Evolutionary conservation across 495 filamentous ascomycete species (phyloP).

Genomic region (Viridothelium virens): DNA sequence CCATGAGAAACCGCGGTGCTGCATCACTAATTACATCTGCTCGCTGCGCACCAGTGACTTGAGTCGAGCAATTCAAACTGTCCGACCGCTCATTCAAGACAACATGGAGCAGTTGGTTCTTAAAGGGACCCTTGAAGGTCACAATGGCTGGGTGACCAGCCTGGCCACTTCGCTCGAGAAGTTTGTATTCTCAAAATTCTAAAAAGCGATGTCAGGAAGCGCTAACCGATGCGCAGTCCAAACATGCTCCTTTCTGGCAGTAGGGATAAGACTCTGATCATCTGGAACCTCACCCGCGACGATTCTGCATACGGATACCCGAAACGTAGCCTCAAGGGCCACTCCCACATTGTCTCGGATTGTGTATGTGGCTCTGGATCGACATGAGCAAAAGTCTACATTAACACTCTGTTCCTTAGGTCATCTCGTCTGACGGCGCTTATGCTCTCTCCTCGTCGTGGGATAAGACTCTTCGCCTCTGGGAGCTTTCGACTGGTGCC

Average conservation of each 20-base stretch:
- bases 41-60: background rate
- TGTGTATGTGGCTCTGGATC: constrained; percentile 61
- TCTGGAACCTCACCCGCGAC: constrained; percentile 99
- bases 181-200: constrained; percentile 44
- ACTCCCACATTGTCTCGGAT: constrained; percentile 99
- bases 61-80: background rate
- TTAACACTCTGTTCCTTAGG: constrained; percentile 45
- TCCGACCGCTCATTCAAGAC: constrained; percentile 26
- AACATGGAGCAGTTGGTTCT: constrained; percentile 97
- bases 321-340: constrained; percentile 94
- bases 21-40: background rate
- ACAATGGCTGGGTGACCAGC: constrained; percentile 75
- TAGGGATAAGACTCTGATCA: constrained; percentile 98
- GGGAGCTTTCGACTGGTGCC: constrained; percentile 93
- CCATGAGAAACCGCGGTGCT: background rate
- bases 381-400: background rate
- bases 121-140: constrained; percentile 95
- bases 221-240: constrained; percentile 54
- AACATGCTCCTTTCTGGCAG: constrained; percentile 99
- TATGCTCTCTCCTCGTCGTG: constrained; percentile 98
- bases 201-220: constrained; percentile 8
- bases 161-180: constrained; percentile 99
- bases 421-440: constrained; percentile 99
- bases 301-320: constrained; percentile 96
- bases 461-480: constrained; percentile 99